These are phyloP conservation scores for Pestalotiopsis sp. DNA, from an alignment of 2,329 filamentous ascomycete genomes.

Conservation along the genomic window DNA sequence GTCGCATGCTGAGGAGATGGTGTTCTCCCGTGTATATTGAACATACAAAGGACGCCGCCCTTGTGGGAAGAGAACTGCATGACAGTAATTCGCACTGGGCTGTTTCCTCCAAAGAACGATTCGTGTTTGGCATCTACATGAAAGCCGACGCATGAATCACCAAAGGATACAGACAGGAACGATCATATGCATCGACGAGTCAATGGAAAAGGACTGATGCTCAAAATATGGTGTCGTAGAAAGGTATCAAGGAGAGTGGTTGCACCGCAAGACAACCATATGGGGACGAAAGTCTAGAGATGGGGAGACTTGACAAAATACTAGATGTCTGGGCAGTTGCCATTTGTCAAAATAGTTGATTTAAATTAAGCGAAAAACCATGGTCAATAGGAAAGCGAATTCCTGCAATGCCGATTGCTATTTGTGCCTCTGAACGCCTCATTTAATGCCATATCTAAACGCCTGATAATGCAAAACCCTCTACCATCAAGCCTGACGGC, in stretches of 20 bases:
- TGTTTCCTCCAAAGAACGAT: too few species aligned
- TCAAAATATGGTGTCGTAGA: too few species aligned
- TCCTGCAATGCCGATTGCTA: background rate
- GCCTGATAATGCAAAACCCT: slow-evolving; percentile 4
- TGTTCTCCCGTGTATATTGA: background rate
- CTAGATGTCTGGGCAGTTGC: background rate
- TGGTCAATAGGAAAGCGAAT: background rate
- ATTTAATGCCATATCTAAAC: background rate
- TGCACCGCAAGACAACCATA: too few species aligned
- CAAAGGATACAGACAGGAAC: too few species aligned
- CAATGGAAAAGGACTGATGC: too few species aligned
- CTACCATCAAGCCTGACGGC: background rate
- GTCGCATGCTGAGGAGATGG: background rate
- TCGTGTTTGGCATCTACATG: too few species aligned
- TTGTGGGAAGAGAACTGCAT: background rate
- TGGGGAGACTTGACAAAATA: too few species aligned
- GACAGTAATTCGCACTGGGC: too few species aligned
- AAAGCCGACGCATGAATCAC: too few species aligned
- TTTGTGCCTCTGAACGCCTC: background rate
- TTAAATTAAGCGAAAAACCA: background rate
- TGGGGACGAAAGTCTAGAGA: too few species aligned
- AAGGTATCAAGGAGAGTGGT: too few species aligned
- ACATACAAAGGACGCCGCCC: background rate
- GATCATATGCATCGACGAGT: too few species aligned
- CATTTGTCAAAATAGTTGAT: background rate